phyloP scores from a whole-genome alignment of 2,329 filamentous ascomycete species.

The Microcyclosporella mali region DNA sequence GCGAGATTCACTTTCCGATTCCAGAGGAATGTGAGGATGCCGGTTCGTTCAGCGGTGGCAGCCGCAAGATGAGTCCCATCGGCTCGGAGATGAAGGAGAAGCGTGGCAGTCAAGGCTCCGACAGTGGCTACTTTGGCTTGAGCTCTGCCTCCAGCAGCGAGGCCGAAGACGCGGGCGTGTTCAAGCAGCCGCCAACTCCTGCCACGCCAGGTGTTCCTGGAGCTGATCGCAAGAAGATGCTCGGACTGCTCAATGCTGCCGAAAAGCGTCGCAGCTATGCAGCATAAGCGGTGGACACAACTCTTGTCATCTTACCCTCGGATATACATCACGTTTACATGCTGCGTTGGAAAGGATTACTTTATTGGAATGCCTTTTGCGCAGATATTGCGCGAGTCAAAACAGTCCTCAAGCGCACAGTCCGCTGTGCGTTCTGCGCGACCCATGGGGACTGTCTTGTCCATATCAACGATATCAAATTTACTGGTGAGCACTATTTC shows the following conservation, averaged over 20 bases:
- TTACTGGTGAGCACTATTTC: background rate
- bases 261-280: conserved; percentile 80
- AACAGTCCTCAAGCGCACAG: conserved; percentile 3
- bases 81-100: conserved; percentile 35
- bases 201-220: conserved; percentile 69
- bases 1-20: conserved; percentile 60
- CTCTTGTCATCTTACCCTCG: conserved; percentile 3
- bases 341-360: background rate
- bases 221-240: conserved; percentile 70
- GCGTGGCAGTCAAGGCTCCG: conserved; percentile 30
- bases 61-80: conserved; percentile 34
- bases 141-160: conserved; percentile 72
- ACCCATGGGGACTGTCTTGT: conserved; percentile 3
- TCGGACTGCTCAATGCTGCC: conserved; percentile 77
- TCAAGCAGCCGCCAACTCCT: conserved; percentile 33
- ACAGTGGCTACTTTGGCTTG: conserved; percentile 33
- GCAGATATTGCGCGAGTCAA: background rate
- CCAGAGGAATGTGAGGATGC: conserved; percentile 61
- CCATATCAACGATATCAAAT: conserved; percentile 5
- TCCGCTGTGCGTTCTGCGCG: conserved; percentile 6
- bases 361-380: conserved; percentile 1
- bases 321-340: background rate
- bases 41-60: conserved; percentile 47
- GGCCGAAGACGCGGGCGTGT: conserved; percentile 34
- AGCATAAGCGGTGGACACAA: conserved; percentile 36